Base-by-base conservation (phyloP, 225 moss, liverwort and hornwort genomes). In the Polytrichum commune region DNA sequence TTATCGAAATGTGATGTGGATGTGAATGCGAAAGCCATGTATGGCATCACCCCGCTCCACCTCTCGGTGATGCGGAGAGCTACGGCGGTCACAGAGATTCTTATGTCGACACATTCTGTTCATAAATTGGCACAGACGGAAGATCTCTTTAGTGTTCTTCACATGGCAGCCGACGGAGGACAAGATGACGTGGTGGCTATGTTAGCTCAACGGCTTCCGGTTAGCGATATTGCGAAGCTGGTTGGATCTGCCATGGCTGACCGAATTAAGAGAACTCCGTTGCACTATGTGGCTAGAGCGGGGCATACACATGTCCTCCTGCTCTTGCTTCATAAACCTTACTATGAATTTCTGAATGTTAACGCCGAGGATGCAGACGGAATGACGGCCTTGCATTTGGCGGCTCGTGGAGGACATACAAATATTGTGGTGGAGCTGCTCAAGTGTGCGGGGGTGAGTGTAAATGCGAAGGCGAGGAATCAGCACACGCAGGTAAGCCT, bases 81-180 rank as follows among this genome's bases (percentile, higher is more conserved):
- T 7, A 1, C 80, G 20, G 67, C 65, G 4, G 83, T 64, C 18
- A 76, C 69, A 5, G 78, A 78, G 68, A 56, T 69, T 29, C 72
- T 86, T 56, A 66, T 82, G 29, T 69, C 55, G 5, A 54, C 62
- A 19, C 71, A 60, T 1, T 56, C 68, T 56, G 81, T 83, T 0
- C 65, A 83, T 62, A 80, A 80, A 66, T 33, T 78, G 80, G 80
- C 83, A 0, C 69, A 60, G 54, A 86, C 71, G 3, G 78, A 80
- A 60, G 83, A 83, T 67, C 64, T 27, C 0, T 55, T 63, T 73
- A 86, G 25, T 57, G 46, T 83, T 58, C 76, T 86, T 10, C 86
- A 86, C 68, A 81, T 86, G 83, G 83, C 78, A 13, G 86, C 83
- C 19, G 86, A 83, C 27, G 68, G 71, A 4, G 86, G 86, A 30